Conservation (phyloP, 1,284 basidiomycete genomes). For the Apiotrichum gamsii region DNA sequence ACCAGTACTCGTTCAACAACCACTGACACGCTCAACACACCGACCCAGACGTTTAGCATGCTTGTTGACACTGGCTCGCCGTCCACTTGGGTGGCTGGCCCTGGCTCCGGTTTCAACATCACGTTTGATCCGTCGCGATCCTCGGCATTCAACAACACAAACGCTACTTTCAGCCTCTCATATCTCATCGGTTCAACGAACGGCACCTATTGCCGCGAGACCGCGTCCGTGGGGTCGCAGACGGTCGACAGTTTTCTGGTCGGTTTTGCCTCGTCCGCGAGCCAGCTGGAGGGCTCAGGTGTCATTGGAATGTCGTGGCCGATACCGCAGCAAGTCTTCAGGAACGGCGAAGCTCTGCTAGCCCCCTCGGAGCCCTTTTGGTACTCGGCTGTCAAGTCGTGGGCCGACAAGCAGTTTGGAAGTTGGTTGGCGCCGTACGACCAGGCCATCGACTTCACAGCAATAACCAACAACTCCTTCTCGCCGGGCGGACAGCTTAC, state of each 20-base stretch:
- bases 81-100: too few relatives aligned
- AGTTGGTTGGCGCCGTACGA: conserved; percentile 62
- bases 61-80: too few relatives aligned
- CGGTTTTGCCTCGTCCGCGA: too few relatives aligned
- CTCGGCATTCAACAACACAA: conserved; percentile 13
- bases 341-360: conserved; percentile 18
- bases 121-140: too few relatives aligned
- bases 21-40: too few relatives aligned
- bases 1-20: too few relatives aligned
- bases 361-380: conserved; percentile 52
- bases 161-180: conserved; percentile 58
- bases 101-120: too few relatives aligned
- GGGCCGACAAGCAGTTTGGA: conserved; percentile 66
- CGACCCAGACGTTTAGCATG: too few relatives aligned
- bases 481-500: conserved; percentile 64
- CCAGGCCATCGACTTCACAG: too few relatives aligned
- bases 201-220: conserved; percentile 66
- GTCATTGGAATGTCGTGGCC: conserved; percentile 50
- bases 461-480: too few relatives aligned
- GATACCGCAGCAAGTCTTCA: conserved; percentile 23
- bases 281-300: too few relatives aligned
- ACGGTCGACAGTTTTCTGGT: too few relatives aligned
- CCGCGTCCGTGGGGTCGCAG: conserved; percentile 73
- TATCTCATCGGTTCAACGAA: conserved; percentile 74
- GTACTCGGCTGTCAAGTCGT: conserved; percentile 57